Evolutionary conservation across 805 yeast species (phyloP), one percentile per base, ranked within the genome.

Genomic region (Candida xiaguanensis): DNA sequence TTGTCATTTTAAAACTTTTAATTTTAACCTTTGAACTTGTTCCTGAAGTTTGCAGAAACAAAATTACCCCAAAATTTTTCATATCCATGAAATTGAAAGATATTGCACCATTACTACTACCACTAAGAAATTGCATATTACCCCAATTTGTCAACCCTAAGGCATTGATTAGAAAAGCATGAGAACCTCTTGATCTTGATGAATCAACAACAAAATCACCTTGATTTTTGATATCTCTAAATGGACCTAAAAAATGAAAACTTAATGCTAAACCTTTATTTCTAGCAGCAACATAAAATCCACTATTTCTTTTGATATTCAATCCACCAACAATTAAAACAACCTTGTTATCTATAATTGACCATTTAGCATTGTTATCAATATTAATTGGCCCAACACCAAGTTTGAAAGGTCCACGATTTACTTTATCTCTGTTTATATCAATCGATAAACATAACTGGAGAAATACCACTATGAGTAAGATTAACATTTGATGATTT

Each of bases 151-250:
- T 13, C 14, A 28, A 13, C 14, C 18, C 14, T 11, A 28, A 28
- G 14, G 31, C 31, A 16, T 28, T 28, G 18, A 28, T 28, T 16
- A 4, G 19, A 28, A 28, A 28, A 7, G 31, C 5, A 28, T 28
- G 31, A 11, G 17, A 7, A 14, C 18, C 31, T 4, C 4, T 28
- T 14, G 31, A 13, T 15, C 31, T 15, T 28, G 31, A 28, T 5
- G 31, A 28, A 11, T 28, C 31, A 13, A 28, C 18, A 15, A 15
- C 18, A 28, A 28, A 28, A n/a, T 28, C 31, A 15, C 31, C 31
- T 16, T 8, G 17, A 16, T 28, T 28, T 5, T 28, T 15, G 11
- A 28, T 13, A 15, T 15, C 18, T 15, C 31, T 28, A 8, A 28
- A 14, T 8, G 31, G 31, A 7, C 18, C 31, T 8, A 28, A 15